Conservation (phyloP, 768 basidiomycete genomes). For the Boletus huronensis region DNA sequence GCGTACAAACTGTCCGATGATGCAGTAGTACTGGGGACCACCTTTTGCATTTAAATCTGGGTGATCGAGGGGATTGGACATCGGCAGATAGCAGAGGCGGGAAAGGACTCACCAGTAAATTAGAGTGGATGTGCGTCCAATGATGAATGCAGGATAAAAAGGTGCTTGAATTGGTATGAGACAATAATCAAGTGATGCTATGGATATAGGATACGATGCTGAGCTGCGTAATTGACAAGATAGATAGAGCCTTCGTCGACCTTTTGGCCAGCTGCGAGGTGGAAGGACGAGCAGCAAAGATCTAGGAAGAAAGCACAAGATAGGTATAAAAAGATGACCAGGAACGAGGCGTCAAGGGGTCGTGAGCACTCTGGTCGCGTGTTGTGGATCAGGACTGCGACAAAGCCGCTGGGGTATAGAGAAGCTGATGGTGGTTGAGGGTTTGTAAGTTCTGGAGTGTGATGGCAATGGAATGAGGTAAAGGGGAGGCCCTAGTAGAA, state of each 20-base stretch:
- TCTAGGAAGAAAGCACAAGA: conserved; percentile 40
- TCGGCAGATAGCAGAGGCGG: conserved; percentile 8
- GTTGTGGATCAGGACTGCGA: conserved; percentile 33
- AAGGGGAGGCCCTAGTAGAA: conserved; percentile 49
- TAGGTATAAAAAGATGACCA: conserved; percentile 52
- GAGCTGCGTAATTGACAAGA: conserved; percentile 38
- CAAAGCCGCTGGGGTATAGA: conserved; percentile 25
- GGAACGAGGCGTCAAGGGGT: conserved; percentile 48
- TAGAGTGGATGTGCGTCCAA: conserved; percentile 40
- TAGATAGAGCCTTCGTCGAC: conserved; percentile 38
- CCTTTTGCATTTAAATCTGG: conserved; percentile 67
- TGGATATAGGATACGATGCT: conserved; percentile 40
- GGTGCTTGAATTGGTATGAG: conserved; percentile 40
- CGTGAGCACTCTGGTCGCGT: conserved; percentile 50
- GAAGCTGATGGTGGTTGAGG: conserved; percentile 36
- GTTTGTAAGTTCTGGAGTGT: conserved; percentile 32
- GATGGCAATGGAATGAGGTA: conserved; percentile 50
- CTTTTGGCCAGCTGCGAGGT: conserved; percentile 34
- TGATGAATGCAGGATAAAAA: conserved; percentile 49
- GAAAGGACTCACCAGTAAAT: conserved; percentile 44
- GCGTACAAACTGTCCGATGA: conserved; percentile 32
- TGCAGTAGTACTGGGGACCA: conserved; percentile 56
- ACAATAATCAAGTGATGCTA: conserved; percentile 47
- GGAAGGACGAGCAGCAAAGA: conserved; percentile 38
- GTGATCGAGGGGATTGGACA: conserved; percentile 25